A percentile compares a stretch with the other conserved stretches of the same genome.
Evolutionary conservation across 257 asterid species (phyloP).

Genomic region (Thymus mandschuricus): DNA sequence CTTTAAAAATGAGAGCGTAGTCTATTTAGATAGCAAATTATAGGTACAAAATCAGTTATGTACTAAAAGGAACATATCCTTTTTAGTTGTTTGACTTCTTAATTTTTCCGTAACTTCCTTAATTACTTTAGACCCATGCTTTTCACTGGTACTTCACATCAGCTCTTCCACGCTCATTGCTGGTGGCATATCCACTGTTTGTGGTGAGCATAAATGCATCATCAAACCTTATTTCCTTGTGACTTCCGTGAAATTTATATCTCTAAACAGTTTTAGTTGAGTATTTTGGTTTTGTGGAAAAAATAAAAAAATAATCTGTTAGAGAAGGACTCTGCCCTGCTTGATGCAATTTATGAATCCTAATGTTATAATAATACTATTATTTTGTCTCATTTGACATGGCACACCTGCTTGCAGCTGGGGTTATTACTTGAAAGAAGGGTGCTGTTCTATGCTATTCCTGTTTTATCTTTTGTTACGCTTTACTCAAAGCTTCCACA

Average conservation of each 20-base stretch:
- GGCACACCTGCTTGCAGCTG: constrained; percentile 59
- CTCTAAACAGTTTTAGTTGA: constrained; percentile 11
- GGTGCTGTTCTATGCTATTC: constrained; percentile 58
- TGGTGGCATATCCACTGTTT: constrained; percentile 88
- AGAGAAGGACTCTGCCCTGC: constrained; percentile 14
- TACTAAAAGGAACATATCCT: constrained; percentile 1
- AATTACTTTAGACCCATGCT: constrained; percentile 63
- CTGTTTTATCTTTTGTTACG: constrained; percentile 73
- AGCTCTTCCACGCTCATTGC: constrained; percentile 94
- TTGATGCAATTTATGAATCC: constrained; percentile 10
- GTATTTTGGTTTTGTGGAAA: constrained; percentile 15
- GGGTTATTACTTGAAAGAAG: constrained; percentile 87
- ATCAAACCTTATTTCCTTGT: neutral
- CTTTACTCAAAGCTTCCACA: constrained; percentile 97
- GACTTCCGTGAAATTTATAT: constrained; percentile 18
- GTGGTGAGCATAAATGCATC: constrained; percentile 58
- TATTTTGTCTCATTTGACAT: constrained; percentile 32
- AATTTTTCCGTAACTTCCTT: constrained; percentile 39
- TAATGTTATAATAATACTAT: constrained; percentile 14
- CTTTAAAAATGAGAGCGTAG: constrained; percentile 37
- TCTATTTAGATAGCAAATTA: constrained; percentile 1
- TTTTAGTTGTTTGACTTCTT: constrained; percentile 14
- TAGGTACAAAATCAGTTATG: neutral
- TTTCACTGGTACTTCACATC: constrained; percentile 98
- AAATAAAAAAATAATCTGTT: constrained; percentile 2